Evolutionary conservation across 2,329 filamentous ascomycete genomes (phyloP), one percentile per base, ranked within the genome.

Genomic region (Cladosporium phlei): DNA sequence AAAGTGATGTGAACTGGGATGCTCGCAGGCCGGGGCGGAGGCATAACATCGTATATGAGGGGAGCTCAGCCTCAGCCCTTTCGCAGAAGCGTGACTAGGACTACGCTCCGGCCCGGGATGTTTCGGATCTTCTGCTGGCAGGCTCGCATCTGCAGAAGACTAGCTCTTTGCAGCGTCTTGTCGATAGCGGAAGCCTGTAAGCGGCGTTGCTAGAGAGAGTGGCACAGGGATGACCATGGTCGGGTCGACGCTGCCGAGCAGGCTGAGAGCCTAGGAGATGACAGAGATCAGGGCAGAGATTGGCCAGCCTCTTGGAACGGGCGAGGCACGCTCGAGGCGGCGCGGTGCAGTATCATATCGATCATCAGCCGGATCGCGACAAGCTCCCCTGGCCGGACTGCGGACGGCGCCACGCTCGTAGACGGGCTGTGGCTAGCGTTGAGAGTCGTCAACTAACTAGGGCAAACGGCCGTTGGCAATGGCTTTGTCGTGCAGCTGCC

Each of bases 11-110:
- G 25, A 20, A 4, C 39, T 19, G 33, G 29, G 29, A 25, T 6
- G n/a, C 20, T 8, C 29, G 20, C 14, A 25, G 14, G 21, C 39
- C 8, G 25, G 39, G 39, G 39, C 14, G 17, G 5, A 29, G 39
- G 28, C 10, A 5, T 14, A 14, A n/a, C n/a, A n/a, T n/a, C n/a
- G n/a, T n/a, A n/a, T n/a, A n/a, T 7, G 12, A 8, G 14, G 34
- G 11, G 5, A 24, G n/a, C 20, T 20, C 14, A 28, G 9, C 14
- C 22, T 28, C 28, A 43, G 11, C 8, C 20, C 2, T 29, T 43
- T 33, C 28, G 25, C 20, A 25, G 25, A 32, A 33, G 29, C 29
- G 24, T 33, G 39, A 33, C 28, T 28, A 43, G 39, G 39, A 43
- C 28, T 29, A 17, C 12, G 29, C 28, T 33, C 39, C 39, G 39